phyloP scores from a whole-genome alignment of 2,329 filamentous ascomycete genomes.

The Monosporascus ibericus region DNA sequence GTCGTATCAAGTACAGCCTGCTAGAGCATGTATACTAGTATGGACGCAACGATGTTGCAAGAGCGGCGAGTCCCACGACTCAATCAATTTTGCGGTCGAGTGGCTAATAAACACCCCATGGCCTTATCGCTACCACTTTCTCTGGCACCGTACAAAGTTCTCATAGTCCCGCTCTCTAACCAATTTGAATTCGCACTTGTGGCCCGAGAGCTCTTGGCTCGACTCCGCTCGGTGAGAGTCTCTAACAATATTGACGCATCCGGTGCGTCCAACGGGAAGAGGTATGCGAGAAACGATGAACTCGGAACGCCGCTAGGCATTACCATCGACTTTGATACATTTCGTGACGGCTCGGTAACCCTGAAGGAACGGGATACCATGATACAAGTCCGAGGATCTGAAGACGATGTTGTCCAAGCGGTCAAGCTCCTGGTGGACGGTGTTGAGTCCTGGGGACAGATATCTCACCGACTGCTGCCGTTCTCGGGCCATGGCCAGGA shows the following conservation, averaged over 20 bases:
- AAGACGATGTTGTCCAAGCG: constrained; percentile 55
- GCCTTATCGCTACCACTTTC: constrained; percentile 59
- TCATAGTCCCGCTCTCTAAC: constrained; percentile 57
- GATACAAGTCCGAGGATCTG: constrained; percentile 56
- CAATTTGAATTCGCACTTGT: constrained; percentile 54
- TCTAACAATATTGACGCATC: constrained; percentile 52
- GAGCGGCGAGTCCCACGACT: too few relatives aligned
- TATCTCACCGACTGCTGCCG: neutral
- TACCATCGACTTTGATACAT: constrained; percentile 61
- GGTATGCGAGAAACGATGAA: constrained; percentile 28
- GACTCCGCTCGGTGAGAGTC: constrained; percentile 38
- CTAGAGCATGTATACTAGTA: too few relatives aligned
- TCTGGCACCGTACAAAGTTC: constrained; percentile 59
- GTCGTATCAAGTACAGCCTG: too few relatives aligned
- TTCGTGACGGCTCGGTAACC: constrained; percentile 58
- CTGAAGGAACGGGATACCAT: constrained; percentile 59
- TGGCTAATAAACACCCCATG: constrained; percentile 19
- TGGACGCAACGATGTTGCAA: too few relatives aligned
- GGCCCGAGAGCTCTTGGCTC: constrained; percentile 44
- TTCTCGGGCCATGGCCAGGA: neutral
- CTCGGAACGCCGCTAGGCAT: constrained; percentile 61
- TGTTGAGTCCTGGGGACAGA: constrained; percentile 54
- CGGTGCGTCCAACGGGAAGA: constrained; percentile 59
- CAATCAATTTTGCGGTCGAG: too few relatives aligned
- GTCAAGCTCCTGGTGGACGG: constrained; percentile 54